Base-by-base conservation (phyloP, 225 moss, liverwort and hornwort species). In the Polytrichum formosum region DNA sequence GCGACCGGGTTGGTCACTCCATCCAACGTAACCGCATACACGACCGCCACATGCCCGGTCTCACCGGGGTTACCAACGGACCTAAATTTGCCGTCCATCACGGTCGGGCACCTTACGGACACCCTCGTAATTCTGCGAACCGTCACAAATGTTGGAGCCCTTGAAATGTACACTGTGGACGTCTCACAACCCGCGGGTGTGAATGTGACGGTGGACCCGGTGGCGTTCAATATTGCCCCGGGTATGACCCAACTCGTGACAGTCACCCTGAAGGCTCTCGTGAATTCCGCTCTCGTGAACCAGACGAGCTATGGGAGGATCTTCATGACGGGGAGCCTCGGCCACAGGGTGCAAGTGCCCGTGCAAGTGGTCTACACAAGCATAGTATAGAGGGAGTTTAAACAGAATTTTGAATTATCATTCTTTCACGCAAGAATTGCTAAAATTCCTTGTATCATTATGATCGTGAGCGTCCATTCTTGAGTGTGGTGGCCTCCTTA, bases 251-350 rank as follows among this genome's bases (percentile, higher is more conserved):
- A 81, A 21, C 20, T 46, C 22, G 7, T 88, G 53, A 67, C 67
- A 1, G 73, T 88, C 7, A 84, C 81, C n/a, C 55, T 88, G 5
- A 84, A 26, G 64, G 77, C 84, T 7, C 5, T 63, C 6, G 67
- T 46, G 7, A 63, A 16, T 64, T 64, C 81, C 0, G 6, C 55
- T 0, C 67, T 22, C 31, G 67, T 81, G 61, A 87, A 79, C 9
- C 81, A 87, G 35, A 84, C 87, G 26, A 87, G 81, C 65, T 88
- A 77, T 56, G 87, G 87, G 5, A 56, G 67, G 61, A 70, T 88
- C 2, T 72, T 73, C 55, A 19, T 84, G 67, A 69, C 65, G 8
- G 82, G 87, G n/a, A 82, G 66, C 67, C 79, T 82, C 33, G 87
- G 87, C 1, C 71, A 88, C 29, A 56, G 67, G 53, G 87, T 84